Evolutionary conservation across 1,284 basidiomycete species (phyloP), one percentile per base, ranked within the genome.

Genomic region (Phlebopus sp.): DNA sequence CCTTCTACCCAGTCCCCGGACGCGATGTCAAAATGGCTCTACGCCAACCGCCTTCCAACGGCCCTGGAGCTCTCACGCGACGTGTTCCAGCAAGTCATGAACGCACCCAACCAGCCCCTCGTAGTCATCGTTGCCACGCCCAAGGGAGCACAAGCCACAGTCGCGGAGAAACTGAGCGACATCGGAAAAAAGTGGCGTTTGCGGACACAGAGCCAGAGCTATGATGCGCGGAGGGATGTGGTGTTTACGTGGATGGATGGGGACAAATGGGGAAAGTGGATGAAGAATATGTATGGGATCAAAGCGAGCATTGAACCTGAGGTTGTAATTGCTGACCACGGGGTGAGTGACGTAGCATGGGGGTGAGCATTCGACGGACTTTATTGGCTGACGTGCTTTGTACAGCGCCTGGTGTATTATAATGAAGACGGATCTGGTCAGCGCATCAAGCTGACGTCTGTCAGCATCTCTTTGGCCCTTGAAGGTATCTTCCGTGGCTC

Each of bases 161-260:
- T 82, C 8, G 66, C 73, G 5, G 66, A 71, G 41, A 72, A 72
- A 27, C 66, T 92, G 4, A 65, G 63, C 25, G 74, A 78, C 42
- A 70, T 88, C 13, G 81, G 82, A 0, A 72, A 72, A 51, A 79
- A 81, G 49, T 94, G 90, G 92, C 76, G 75, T 43, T 55, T 70
- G 36, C 68, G 69, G 52, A 75, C 71, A 52, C 19, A 39, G 47
- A 44, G 13, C 46, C 46, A 38, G 40, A 35, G 44, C 13, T 35
- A 46, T 37, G 29, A 41, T 10, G 52, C 60, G n/a, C 70, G 66
- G 8, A 72, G 81, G 40, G 80, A 84, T 13, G 84, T 95, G 0
- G 78, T 92, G 44, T 96, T 94, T 67, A 78, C 84, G 7, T 90
- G 84, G 82, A 92, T 95, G 78, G 89, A 96, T 59, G 78, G 73